These are phyloP conservation scores for Ulmus americana DNA, from an alignment of 331 rosid genomes.

Conservation along the genomic window DNA sequence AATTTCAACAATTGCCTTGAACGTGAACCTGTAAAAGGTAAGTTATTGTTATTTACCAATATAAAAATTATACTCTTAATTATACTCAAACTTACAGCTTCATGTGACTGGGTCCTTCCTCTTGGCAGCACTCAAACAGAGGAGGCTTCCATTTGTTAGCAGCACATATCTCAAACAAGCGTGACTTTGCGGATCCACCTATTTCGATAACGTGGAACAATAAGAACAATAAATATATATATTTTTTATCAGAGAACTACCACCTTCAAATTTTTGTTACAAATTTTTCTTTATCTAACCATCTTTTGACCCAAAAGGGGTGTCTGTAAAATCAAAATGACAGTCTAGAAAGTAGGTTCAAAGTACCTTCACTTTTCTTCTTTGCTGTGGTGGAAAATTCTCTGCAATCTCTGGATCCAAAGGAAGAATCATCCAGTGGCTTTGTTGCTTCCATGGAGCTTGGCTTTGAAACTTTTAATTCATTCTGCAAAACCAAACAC, in stretches of 20 bases:
- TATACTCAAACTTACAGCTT: conserved; percentile 34
- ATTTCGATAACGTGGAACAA: too few species aligned
- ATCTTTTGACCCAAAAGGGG: too few species aligned
- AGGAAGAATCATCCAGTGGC: conserved; percentile 10
- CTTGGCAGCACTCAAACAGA: conserved; percentile 55
- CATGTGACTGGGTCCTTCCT: conserved; percentile 58
- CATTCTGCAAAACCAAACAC: conserved; percentile 19
- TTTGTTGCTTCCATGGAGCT: conserved; percentile 6
- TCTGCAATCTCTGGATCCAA: background rate
- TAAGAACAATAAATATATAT: too few species aligned
- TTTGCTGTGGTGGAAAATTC: conserved; percentile 10
- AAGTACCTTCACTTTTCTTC: conserved; percentile 29
- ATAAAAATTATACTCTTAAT: too few species aligned
- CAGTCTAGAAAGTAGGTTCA: background rate
- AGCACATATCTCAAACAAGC: conserved; percentile 44
- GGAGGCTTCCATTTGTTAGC: conserved; percentile 59
- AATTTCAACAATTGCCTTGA: conserved; percentile 47
- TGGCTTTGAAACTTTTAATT: conserved; percentile 19
- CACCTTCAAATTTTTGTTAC: too few species aligned
- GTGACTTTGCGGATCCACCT: conserved; percentile 34
- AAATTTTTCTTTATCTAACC: too few species aligned
- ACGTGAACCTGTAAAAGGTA: conserved; percentile 47
- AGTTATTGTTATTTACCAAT: background rate
- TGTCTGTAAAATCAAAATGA: too few species aligned
- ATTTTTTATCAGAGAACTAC: too few species aligned